These are phyloP conservation scores for Aschersonia sp. DNA, from an alignment of 2,329 filamentous ascomycete genomes.

Conservation along the genomic window DNA sequence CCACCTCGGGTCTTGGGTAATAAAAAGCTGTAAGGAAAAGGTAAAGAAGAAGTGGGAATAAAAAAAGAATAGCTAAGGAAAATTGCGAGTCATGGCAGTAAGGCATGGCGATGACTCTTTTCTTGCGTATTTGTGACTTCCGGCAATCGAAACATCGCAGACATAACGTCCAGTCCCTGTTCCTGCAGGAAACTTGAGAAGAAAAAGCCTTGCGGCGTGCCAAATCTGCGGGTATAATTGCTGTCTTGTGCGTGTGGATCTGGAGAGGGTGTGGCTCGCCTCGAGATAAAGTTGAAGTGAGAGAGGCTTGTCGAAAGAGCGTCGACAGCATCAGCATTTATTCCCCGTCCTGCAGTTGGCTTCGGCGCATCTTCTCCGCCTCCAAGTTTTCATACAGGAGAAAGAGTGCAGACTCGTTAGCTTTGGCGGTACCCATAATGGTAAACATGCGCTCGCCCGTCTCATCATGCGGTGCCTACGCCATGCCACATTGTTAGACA, in stretches of 20 bases:
- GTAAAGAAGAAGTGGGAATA: too few species aligned
- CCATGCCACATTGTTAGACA: background rate
- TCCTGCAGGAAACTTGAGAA: slow-evolving; percentile 22
- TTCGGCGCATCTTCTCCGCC: slow-evolving; percentile 96
- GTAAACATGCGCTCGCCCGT: slow-evolving; percentile 99
- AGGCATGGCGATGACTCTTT: slow-evolving; percentile 1
- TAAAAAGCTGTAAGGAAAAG: too few species aligned
- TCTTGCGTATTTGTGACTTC: background rate
- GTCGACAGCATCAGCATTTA: slow-evolving; percentile 17
- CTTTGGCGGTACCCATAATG: slow-evolving; percentile 87
- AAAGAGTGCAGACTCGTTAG: slow-evolving; percentile 92
- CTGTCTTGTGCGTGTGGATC: background rate
- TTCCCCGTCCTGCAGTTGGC: slow-evolving; percentile 50
- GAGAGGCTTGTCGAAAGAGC: slow-evolving; percentile 9
- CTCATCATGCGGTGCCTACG: slow-evolving; percentile 76
- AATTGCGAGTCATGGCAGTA: too few species aligned
- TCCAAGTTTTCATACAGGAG: slow-evolving; percentile 97
- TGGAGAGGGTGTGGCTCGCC: background rate
- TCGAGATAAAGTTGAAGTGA: background rate
- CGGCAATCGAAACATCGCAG: background rate
- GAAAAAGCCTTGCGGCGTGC: slow-evolving; percentile 48
- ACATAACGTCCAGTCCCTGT: slow-evolving; percentile 17
- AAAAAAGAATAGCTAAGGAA: too few species aligned
- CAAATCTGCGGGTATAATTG: slow-evolving; percentile 31
- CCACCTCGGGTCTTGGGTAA: too few species aligned